Percentiles rank a stretch among this genome's conserved stretches.
Evolutionary conservation across 305 asterid genomes (phyloP).

Genomic region (Fraxinus nigra): DNA sequence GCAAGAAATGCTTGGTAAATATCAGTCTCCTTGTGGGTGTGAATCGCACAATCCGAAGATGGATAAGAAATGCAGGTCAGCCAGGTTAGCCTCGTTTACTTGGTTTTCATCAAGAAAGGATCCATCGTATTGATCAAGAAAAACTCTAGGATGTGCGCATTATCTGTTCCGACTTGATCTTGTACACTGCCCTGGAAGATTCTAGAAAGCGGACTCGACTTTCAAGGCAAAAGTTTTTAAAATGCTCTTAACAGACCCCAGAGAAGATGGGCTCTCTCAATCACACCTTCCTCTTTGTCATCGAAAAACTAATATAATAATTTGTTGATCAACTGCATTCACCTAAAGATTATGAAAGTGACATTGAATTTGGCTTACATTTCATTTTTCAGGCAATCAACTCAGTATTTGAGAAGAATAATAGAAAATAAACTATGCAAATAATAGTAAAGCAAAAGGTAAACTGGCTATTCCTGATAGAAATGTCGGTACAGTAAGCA

Average conservation of each 20-base stretch:
- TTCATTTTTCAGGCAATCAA: neutral
- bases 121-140: slow-evolving; percentile 82
- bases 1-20: slow-evolving; percentile 44
- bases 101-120: slow-evolving; percentile 76
- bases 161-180: slow-evolving; percentile 43
- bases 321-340: neutral
- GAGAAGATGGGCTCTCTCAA: slow-evolving; percentile 29
- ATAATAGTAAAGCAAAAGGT: neutral
- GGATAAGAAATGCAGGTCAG: slow-evolving; percentile 87
- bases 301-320: neutral
- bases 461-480: neutral
- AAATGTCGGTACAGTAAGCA: neutral
- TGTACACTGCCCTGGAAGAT: slow-evolving; percentile 35
- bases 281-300: neutral
- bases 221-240: slow-evolving; percentile 36
- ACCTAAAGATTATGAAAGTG: neutral
- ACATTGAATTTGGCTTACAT: neutral
- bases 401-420: neutral
- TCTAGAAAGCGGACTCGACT: slow-evolving; percentile 27
- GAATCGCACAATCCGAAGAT: slow-evolving; percentile 71
- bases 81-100: slow-evolving; percentile 48
- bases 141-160: slow-evolving; percentile 39
- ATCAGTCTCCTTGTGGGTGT: slow-evolving; percentile 85
- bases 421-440: neutral
- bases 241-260: slow-evolving; percentile 28